Base-by-base conservation (phyloP, 129 eudicot species). In the Dittrichia graveolens region DNA sequence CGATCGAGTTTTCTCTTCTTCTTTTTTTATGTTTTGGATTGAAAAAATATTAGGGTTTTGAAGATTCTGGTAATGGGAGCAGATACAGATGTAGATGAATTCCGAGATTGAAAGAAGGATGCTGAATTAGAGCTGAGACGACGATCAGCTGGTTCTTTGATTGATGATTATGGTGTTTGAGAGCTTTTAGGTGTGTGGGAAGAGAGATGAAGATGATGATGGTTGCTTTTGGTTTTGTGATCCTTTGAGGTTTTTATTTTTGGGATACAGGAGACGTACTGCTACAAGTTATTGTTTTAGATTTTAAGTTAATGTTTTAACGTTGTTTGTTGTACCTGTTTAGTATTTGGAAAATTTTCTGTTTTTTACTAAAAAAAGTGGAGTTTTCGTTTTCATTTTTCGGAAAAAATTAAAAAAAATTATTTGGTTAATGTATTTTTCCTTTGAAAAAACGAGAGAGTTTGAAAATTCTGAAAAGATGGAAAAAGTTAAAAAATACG, bases 91-190 rank as follows among this genome's bases (percentile, higher is more conserved):
- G 66, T 5, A 47, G 42, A 48, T 15, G 49, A 39, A 37, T 39
- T 24, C 14, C 55, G 53, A 38, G 67, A 71, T 58, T 49, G 13
- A 44, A 1, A 6, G 31, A 48, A 15, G 16, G 13, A 61, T 75
- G 59, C 13, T 45, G 74, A 67, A 54, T 66, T 75, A 64, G 74
- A 61, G 65, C 55, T 75, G n/a, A 52, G 67, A 55, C 19, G 67
- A 54, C 38, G 73, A 65, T 65, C 79, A 65, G 56, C 19, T 75
- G 63, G 42, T 56, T 71, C 37, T 43, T n/a, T 37, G 64, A 3
- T 31, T 59, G 47, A 19, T 34, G 68, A 72, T 72, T 72, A 16
- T 54, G 6, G 67, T 24, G 65, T 50, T 53, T 49, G 52, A 18
- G 58, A 16, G 69, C 4, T 72, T 35, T 72, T 72, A 18, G 34